Base-by-base conservation (phyloP, 495 filamentous ascomycete genomes). In the Oidiodendron maius region DNA sequence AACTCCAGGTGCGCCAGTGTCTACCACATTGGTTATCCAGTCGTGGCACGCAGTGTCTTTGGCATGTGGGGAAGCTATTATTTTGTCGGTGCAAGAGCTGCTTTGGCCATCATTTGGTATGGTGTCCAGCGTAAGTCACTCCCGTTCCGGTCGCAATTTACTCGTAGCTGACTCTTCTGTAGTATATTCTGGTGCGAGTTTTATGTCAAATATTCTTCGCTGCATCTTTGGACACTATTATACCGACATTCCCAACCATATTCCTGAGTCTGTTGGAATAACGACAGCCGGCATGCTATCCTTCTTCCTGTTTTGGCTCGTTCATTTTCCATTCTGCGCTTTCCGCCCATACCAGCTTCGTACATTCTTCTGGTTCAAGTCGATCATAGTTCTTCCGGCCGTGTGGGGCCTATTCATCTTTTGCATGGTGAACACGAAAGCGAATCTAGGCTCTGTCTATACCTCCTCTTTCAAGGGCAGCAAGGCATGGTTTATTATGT, bases 301-400 rank as follows among this genome's bases (percentile, higher is more conserved):
- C 3, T 72, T 71, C 55, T 61, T 75, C 56, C 44, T 75, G 10
- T 73, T 71, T 55, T 75, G 71, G 71, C 50, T 70, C 8, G 47
- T 69, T 4, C 70, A 72, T 44, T 51, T 74, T 20, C 65, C 68
- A 22, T 68, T 71, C 51, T 55, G 56, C 37, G 47, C 49, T 26
- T 62, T 55, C 51, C 37, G 44, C 18, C 56, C 61, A n/a, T 62
- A 62, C 45, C 60, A 62, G 41, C 46, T 64, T 12, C 51, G 54
- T 2, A 42, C 23, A 12, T 62, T 64, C 40, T 64, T 64, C 54
- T 62, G 54, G 57, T 59, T 64, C 49, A 64, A 64, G 48, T 50
- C 53, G 4, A 61, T 60, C 32, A 62, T 61, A 24, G 52, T 62
- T 3, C 42, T 60, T 3, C 54, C 57, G 5, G 59, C 57, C 20